Evolutionary conservation across 176 grass and related monocot species (phyloP).

Genomic region (Ensete ventricosum): DNA sequence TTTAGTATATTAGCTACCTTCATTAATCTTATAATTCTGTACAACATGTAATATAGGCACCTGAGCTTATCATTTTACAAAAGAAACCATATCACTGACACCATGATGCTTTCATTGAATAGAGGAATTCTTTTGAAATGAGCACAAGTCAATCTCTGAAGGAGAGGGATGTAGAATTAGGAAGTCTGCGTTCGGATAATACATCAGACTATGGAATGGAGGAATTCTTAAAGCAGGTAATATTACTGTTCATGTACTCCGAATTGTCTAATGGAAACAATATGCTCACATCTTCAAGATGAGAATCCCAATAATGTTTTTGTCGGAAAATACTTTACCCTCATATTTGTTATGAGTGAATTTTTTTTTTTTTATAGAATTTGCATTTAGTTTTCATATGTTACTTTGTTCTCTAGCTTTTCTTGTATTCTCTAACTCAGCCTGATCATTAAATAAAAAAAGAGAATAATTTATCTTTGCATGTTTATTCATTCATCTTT

Average conservation of each 20-base stretch:
- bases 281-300: not conserved
- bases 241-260: not conserved
- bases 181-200: slow-evolving; percentile 21
- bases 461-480: not conserved
- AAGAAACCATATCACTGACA: no score
- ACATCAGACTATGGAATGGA: slow-evolving; percentile 52
- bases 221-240: slow-evolving; percentile 46
- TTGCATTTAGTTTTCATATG: not conserved
- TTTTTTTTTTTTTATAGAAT: not conserved
- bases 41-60: no score
- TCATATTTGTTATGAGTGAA: no score
- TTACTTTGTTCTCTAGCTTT: no score
- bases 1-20: no score
- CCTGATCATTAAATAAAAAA: no score
- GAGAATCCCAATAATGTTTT: not conserved
- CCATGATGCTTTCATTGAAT: not conserved
- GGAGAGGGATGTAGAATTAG: slow-evolving; percentile 46
- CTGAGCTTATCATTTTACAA: no score
- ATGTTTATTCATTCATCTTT: not conserved
- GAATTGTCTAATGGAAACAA: not conserved
- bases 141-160: slow-evolving; percentile 15
- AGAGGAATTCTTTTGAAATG: slow-evolving; percentile 39
- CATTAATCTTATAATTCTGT: no score
- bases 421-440: no score
- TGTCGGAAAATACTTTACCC: no score